Percentiles rank a stretch among this genome's conserved stretches.
These are phyloP conservation scores for Ophiocordyceps camponoti-rufipedis DNA, from an alignment of 2,329 filamentous ascomycete species.

Conservation along the genomic window DNA sequence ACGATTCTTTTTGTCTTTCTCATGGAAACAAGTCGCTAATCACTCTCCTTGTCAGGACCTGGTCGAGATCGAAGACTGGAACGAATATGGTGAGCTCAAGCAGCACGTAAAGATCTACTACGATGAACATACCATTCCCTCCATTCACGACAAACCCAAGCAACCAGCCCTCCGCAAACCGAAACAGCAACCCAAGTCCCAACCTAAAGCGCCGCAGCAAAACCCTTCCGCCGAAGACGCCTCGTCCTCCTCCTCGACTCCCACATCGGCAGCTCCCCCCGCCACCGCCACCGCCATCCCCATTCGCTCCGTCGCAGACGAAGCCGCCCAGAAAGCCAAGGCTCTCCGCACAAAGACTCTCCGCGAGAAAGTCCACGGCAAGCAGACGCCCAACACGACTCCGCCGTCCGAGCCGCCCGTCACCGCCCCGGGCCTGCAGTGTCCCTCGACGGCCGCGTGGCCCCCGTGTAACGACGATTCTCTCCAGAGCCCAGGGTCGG, in stretches of 20 bases:
- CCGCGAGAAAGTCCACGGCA: conserved; percentile 35
- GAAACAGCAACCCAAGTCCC: not conserved
- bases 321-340: conserved; percentile 47
- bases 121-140: conserved; percentile 41
- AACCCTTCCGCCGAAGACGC: conserved; percentile 10
- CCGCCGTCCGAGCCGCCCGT: not conserved
- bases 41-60: conserved; percentile 44
- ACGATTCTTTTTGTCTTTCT: not conserved
- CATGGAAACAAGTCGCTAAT: not conserved
- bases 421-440: not conserved
- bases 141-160: conserved; percentile 30
- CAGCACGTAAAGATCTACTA: conserved; percentile 58
- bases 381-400: conserved; percentile 10
- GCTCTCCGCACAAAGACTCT: conserved; percentile 34
- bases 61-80: conserved; percentile 94
- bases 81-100: conserved; percentile 91
- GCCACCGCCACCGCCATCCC: conserved; percentile 16
- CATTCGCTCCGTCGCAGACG: conserved; percentile 39
- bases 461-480: not conserved
- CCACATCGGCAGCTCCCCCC: not conserved
- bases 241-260: conserved; percentile 2
- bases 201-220: not conserved
- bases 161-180: not conserved
- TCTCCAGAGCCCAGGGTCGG: not conserved
- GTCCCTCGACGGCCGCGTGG: not conserved